phyloP scores from a whole-genome alignment of 2,329 filamentous ascomycete species.

The Scortechinia acanthostroma region DNA sequence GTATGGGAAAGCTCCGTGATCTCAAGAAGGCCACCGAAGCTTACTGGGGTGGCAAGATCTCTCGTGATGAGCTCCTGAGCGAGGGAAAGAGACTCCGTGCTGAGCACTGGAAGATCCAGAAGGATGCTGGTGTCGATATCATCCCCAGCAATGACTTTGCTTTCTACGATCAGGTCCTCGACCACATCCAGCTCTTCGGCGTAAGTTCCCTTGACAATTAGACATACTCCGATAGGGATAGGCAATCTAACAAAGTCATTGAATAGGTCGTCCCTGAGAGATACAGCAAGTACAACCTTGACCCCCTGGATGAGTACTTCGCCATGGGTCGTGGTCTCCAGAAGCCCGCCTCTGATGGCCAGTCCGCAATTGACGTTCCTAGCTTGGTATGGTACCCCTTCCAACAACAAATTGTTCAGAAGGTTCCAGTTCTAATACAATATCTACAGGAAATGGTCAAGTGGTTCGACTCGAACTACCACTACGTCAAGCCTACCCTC shows the following conservation, averaged over 20 bases:
- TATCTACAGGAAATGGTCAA: constrained; percentile 90
- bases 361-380: constrained; percentile 79
- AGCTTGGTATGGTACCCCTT: constrained; percentile 47
- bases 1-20: constrained; percentile 97
- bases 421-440: constrained; percentile 14
- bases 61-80: constrained; percentile 78
- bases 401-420: constrained; percentile 3
- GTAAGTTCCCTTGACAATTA: too few species aligned
- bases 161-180: constrained; percentile 94
- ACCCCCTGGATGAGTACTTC: constrained; percentile 93
- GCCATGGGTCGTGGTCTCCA: constrained; percentile 99
- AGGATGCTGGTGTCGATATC: constrained; percentile 92
- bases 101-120: constrained; percentile 99
- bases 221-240: not conserved
- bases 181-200: constrained; percentile 96
- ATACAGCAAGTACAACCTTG: constrained; percentile 83
- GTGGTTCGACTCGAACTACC: constrained; percentile 99
- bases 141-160: constrained; percentile 99
- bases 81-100: constrained; percentile 96
- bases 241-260: constrained; percentile 8
- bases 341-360: constrained; percentile 78
- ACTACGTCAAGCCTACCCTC: constrained; percentile 98
- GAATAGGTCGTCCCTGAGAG: constrained; percentile 89
- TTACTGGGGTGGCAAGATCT: constrained; percentile 93
- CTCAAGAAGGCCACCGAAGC: constrained; percentile 99